phyloP scores from a whole-genome alignment of 2,329 filamentous ascomycete species.

The Sporothrix schenckii region DNA sequence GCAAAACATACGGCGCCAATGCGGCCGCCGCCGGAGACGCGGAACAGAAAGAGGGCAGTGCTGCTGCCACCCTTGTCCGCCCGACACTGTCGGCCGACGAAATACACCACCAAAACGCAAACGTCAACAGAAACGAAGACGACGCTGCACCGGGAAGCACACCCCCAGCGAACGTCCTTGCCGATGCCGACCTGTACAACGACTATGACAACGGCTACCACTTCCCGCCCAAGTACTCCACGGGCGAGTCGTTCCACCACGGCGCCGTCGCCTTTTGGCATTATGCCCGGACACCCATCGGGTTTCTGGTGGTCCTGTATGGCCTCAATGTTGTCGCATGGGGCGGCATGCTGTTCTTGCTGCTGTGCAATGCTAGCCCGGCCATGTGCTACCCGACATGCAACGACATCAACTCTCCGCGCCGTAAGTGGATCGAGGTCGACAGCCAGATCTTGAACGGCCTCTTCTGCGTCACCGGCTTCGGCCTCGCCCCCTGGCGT shows the following conservation, averaged over 20 bases:
- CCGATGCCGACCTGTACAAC: conserved; percentile 33
- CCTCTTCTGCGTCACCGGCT: conserved; percentile 84
- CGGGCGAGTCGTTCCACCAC: conserved; percentile 61
- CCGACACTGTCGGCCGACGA: conserved; percentile 11
- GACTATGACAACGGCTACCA: conserved; percentile 66
- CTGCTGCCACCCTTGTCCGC: background rate
- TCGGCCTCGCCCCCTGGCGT: conserved; percentile 82
- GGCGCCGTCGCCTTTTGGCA: conserved; percentile 66
- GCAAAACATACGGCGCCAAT: conserved; percentile 17
- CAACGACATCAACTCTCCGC: conserved; percentile 72
- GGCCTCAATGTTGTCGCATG: conserved; percentile 82
- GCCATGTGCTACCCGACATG: conserved; percentile 73
- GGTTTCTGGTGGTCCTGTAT: conserved; percentile 78
- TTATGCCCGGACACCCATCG: conserved; percentile 73
- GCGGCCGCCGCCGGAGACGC: background rate
- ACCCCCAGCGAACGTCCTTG: background rate
- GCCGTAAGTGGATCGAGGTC: conserved; percentile 83
- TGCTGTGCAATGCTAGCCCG: conserved; percentile 74
- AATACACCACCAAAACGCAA: background rate
- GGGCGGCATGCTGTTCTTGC: conserved; percentile 87
- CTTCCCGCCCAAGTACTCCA: conserved; percentile 64
- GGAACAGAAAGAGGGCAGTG: background rate
- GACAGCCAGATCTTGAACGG: conserved; percentile 82
- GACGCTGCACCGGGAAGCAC: background rate
- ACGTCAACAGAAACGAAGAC: too few species aligned